Evolutionary conservation across 1,284 basidiomycete genomes (phyloP).

Genomic region (Ustilago xerochloae): DNA sequence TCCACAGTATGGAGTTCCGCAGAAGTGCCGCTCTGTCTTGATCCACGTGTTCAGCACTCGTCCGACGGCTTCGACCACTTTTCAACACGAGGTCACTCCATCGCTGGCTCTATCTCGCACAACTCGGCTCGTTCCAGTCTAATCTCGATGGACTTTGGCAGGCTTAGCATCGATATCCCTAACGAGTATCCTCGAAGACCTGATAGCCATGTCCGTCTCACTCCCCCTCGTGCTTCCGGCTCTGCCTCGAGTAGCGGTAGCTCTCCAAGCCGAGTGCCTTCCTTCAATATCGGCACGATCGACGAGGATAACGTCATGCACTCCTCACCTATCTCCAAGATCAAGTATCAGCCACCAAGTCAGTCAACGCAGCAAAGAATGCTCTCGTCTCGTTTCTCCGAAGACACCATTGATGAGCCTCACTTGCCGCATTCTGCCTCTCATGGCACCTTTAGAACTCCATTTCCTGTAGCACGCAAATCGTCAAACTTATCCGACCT

Average conservation of each 20-base stretch:
- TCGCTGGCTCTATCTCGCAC: constrained; percentile 18
- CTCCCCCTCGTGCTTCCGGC: constrained; percentile 24
- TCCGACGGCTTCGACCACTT: constrained; percentile 3
- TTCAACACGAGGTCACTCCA: background rate
- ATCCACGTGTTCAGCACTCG: constrained; percentile 24
- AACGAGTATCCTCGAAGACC: constrained; percentile 39
- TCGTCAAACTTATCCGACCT: constrained; percentile 12
- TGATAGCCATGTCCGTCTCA: constrained; percentile 30
- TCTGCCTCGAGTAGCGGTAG: constrained; percentile 17
- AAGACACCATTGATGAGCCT: constrained; percentile 43
- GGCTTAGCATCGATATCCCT: constrained; percentile 42
- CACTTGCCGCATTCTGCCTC: constrained; percentile 19
- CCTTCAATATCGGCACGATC: constrained; percentile 40
- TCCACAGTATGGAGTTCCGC: constrained; percentile 60
- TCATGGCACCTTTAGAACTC: constrained; percentile 26
- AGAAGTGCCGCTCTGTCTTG: constrained; percentile 59
- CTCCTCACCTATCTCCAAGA: constrained; percentile 21
- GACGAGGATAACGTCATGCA: constrained; percentile 23
- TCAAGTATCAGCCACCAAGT: constrained; percentile 21
- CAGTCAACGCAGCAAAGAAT: constrained; percentile 7
- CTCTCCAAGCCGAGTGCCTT: constrained; percentile 29
- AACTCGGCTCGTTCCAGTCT: constrained; percentile 25
- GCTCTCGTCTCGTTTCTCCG: constrained; percentile 37
- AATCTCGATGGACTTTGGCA: constrained; percentile 30
- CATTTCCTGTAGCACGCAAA: constrained; percentile 14